These are phyloP conservation scores for Populus alba DNA, from an alignment of 345 rosid species.

Conservation along the genomic window DNA sequence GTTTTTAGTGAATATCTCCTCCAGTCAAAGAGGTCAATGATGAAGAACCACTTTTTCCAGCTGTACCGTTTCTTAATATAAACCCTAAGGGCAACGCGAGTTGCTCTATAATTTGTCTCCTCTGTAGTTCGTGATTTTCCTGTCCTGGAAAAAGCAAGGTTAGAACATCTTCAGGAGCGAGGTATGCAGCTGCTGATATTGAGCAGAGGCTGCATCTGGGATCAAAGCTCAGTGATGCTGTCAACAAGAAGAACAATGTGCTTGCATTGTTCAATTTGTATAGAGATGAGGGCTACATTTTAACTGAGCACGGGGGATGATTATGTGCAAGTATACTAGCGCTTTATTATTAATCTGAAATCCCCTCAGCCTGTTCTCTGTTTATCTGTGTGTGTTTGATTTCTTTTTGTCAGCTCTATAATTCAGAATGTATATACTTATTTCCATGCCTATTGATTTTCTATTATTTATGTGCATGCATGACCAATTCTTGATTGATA, in stretches of 20 bases:
- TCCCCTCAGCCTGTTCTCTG: neutral
- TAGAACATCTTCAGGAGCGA: conserved; percentile 52
- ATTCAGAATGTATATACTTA: too few species aligned
- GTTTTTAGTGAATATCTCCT: conserved; percentile 90
- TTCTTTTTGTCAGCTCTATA: too few species aligned
- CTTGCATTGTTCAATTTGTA: conserved; percentile 63
- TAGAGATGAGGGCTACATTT: conserved; percentile 72
- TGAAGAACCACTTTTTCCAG: conserved; percentile 94
- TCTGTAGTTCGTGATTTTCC: neutral
- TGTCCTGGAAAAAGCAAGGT: neutral
- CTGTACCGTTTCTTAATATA: conserved; percentile 39
- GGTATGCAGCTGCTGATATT: conserved; percentile 75
- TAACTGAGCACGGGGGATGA: conserved; percentile 63
- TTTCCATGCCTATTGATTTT: neutral
- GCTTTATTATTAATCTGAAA: neutral
- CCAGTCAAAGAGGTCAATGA: conserved; percentile 81
- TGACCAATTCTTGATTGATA: neutral
- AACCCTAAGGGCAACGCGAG: conserved; percentile 40
- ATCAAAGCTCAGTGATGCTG: conserved; percentile 73
- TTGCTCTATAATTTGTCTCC: conserved; percentile 2
- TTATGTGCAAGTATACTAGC: conserved; percentile 53
- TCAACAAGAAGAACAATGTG: conserved; percentile 70
- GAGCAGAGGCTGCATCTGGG: conserved; percentile 68
- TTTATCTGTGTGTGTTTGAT: neutral
- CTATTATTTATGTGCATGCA: neutral